Conservation (phyloP, 352 stramenopile genomes). For the Phytophthora aleatoria region DNA sequence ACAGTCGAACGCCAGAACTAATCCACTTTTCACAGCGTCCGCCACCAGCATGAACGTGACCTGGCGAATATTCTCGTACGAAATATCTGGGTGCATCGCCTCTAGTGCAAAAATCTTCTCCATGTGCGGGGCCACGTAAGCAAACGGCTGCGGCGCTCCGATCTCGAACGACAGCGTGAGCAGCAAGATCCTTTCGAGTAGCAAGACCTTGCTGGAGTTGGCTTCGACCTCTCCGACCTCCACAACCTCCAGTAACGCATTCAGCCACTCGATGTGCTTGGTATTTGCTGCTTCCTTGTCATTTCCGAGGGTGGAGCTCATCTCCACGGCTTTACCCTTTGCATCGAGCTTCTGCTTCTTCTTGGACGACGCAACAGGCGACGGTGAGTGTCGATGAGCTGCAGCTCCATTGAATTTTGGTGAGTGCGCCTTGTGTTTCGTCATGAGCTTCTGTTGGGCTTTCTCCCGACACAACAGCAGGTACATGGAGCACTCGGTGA, state of each 20-base stretch:
- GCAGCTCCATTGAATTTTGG: slow-evolving; percentile 19
- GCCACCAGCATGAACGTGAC: slow-evolving; percentile 61
- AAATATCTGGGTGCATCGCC: slow-evolving; percentile 56
- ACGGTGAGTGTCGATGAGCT: slow-evolving; percentile 14
- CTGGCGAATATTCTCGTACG: slow-evolving; percentile 51
- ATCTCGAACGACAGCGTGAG: slow-evolving; percentile 81
- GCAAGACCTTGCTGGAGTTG: slow-evolving; percentile 62
- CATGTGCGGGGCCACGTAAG: slow-evolving; percentile 60
- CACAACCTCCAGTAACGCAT: slow-evolving; percentile 60
- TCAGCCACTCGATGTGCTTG: slow-evolving; percentile 70
- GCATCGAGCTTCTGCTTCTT: slow-evolving; percentile 37
- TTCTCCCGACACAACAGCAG: slow-evolving; percentile 56
- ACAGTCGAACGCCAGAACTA: slow-evolving; percentile 61
- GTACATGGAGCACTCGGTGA: slow-evolving; percentile 79
- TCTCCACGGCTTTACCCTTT: slow-evolving; percentile 51
- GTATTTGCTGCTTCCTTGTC: slow-evolving; percentile 58
- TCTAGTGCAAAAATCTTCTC: slow-evolving; percentile 61
- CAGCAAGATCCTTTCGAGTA: slow-evolving; percentile 74
- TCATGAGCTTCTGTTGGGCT: slow-evolving; percentile 36
- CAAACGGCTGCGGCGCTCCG: slow-evolving; percentile 66
- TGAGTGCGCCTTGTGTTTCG: slow-evolving; percentile 20
- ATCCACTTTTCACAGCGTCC: slow-evolving; percentile 60
- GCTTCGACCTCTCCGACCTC: slow-evolving; percentile 74
- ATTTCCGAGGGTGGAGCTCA: slow-evolving; percentile 56
- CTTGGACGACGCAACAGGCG: slow-evolving; percentile 15